Percentiles rank a stretch among this genome's conserved stretches.
Evolutionary conservation across 2,329 filamentous ascomycete genomes (phyloP).

Genomic region (Xylariaceae sp.): DNA sequence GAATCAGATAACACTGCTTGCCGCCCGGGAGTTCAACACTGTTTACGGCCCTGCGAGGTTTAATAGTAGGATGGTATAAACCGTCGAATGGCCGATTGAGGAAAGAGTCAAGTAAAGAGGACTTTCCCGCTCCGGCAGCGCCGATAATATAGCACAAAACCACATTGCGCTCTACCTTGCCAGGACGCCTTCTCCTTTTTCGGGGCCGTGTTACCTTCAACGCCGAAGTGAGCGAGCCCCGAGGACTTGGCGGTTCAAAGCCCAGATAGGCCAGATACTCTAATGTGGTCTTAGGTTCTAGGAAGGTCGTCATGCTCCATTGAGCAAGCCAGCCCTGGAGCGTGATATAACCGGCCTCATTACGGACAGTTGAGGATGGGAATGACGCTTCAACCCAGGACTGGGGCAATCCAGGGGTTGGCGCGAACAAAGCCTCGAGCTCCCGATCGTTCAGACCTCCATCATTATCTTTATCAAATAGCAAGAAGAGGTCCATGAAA

Average conservation of each 20-base stretch:
- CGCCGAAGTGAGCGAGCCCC: slow-evolving; percentile 72
- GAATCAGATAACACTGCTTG: slow-evolving; percentile 93
- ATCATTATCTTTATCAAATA: slow-evolving; percentile 97
- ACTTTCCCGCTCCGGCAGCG: slow-evolving; percentile 81
- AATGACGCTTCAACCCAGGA: slow-evolving; percentile 89
- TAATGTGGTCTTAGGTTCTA: slow-evolving; percentile 89
- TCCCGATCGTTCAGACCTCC: slow-evolving; percentile 86
- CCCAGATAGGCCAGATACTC: slow-evolving; percentile 95
- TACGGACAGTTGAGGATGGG: slow-evolving; percentile 87
- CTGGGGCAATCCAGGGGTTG: slow-evolving; percentile 79
- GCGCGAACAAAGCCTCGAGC: slow-evolving; percentile 80
- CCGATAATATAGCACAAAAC: slow-evolving; percentile 91
- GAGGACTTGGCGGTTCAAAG: slow-evolving; percentile 76
- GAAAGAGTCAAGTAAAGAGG: slow-evolving; percentile 83
- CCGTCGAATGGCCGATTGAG: slow-evolving; percentile 79
- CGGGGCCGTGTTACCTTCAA: slow-evolving; percentile 89
- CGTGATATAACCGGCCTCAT: slow-evolving; percentile 92
- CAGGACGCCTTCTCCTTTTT: slow-evolving; percentile 74
- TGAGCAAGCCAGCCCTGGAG: slow-evolving; percentile 97
- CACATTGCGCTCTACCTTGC: slow-evolving; percentile 87
- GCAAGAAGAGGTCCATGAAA: slow-evolving; percentile 91
- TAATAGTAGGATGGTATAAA: slow-evolving; percentile 89
- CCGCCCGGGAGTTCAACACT: slow-evolving; percentile 93
- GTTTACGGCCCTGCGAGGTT: slow-evolving; percentile 88
- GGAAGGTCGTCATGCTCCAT: slow-evolving; percentile 99